Evolutionary conservation across 192 early-diverging fungal genomes (phyloP).

Genomic region (Spizellomyces punctatus): DNA sequence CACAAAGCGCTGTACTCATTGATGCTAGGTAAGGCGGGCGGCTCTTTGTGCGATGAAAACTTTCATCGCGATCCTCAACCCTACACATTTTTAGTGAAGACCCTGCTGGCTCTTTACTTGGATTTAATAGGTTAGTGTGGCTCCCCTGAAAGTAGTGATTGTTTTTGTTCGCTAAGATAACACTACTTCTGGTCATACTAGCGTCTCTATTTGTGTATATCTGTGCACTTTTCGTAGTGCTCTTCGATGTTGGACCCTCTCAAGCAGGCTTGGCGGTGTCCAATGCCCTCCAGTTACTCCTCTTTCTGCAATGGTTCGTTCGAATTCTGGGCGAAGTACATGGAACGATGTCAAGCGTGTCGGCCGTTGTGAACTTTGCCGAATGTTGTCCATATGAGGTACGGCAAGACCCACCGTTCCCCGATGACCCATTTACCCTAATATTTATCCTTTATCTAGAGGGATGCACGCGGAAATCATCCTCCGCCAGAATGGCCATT

Average conservation of each 20-base stretch:
- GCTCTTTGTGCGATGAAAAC: background rate
- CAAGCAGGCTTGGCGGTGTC: conserved; percentile 65
- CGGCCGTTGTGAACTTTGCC: conserved; percentile 57
- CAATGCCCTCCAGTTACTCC: conserved; percentile 63
- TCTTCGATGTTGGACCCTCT: conserved; percentile 34
- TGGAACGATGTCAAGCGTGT: conserved; percentile 60
- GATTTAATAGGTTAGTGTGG: no score
- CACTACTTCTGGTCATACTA: conserved; percentile 67
- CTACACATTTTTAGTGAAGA: no score
- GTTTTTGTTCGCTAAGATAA: conserved; percentile 18
- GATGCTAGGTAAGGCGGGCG: conserved; percentile 53
- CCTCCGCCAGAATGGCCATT: conserved; percentile 51
- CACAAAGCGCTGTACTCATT: conserved; percentile 71
- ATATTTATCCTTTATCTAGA: conserved; percentile 5
- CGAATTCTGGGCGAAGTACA: conserved; percentile 60
- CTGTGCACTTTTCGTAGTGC: conserved; percentile 52
- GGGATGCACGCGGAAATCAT: conserved; percentile 25
- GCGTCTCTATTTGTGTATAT: conserved; percentile 67
- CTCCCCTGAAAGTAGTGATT: background rate
- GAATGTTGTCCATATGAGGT: conserved; percentile 27
- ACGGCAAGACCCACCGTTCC: no score
- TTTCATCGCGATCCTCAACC: no score
- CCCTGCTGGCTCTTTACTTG: no score
- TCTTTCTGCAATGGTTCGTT: conserved; percentile 71
- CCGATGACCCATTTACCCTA: no score